Conservation (phyloP, 257 asterid species). For the Parsonsia alboflavescens region DNA sequence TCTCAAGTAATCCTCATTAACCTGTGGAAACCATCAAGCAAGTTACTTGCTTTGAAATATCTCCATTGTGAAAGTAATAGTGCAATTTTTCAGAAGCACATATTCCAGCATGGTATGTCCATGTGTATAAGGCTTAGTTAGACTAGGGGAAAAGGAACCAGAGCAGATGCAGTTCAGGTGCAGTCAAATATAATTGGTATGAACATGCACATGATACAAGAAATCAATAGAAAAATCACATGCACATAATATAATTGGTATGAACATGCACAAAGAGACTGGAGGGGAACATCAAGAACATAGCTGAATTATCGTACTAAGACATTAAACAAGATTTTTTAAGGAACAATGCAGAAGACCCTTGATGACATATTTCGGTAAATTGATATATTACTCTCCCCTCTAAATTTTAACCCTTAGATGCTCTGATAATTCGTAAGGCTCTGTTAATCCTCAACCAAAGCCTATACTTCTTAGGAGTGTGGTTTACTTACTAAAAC, state of each 20-base stretch:
- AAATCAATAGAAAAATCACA: background rate
- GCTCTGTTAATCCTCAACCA: too few relatives aligned
- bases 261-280: background rate
- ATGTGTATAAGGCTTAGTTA: background rate
- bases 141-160: background rate
- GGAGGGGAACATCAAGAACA: constrained; percentile 1
- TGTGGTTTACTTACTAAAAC: background rate
- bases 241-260: too few relatives aligned
- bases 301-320: background rate
- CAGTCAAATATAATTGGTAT: background rate
- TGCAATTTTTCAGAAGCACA: background rate
- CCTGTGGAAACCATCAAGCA: constrained; percentile 46
- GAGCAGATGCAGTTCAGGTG: background rate
- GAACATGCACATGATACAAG: background rate
- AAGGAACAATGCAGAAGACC: background rate
- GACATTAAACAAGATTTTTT: background rate
- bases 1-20: constrained; percentile 88
- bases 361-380: background rate
- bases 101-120: background rate
- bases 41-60: constrained; percentile 19
- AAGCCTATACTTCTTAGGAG: background rate
- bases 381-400: background rate
- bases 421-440: background rate
- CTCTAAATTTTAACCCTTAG: background rate
- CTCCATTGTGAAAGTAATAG: background rate